A percentile compares a stretch with the other conserved stretches of the same genome.
These are phyloP conservation scores for Aspergillus sp. DNA, from an alignment of 2,329 filamentous ascomycete species.

Conservation along the genomic window DNA sequence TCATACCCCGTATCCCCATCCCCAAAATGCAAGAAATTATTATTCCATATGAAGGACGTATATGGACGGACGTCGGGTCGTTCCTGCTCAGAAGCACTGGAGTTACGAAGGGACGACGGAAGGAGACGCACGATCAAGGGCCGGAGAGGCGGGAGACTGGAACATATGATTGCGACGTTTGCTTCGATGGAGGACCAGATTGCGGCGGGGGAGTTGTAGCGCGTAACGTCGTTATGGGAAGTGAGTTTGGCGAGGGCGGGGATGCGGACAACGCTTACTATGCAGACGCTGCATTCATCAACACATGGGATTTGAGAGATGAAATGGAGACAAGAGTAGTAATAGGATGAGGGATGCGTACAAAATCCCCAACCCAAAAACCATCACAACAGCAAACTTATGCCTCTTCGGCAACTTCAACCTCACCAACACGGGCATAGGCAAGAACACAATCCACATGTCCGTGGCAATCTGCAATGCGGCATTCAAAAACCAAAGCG, in stretches of 20 bases:
- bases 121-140: constrained; percentile 21
- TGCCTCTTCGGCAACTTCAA: constrained; percentile 17
- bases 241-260: constrained; percentile 13
- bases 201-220: constrained; percentile 21
- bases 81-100: no score
- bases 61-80: no score
- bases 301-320: no score
- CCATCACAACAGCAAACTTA: constrained; percentile 17
- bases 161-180: constrained; percentile 27
- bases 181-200: constrained; percentile 26
- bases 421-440: constrained; percentile 18
- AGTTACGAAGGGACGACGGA: constrained; percentile 4
- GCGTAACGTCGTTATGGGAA: constrained; percentile 9
- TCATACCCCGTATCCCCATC: no score
- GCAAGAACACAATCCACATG: constrained; percentile 19
- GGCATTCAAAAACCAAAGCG: constrained; percentile 25
- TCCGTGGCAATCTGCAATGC: constrained; percentile 22
- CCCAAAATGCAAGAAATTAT: no score
- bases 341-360: constrained; percentile 6
- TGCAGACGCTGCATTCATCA: constrained; percentile 18
- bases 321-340: no score
- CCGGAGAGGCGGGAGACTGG: constrained; percentile 21
- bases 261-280: constrained; percentile 20
- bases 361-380: constrained; percentile 25
- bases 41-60: no score